Evolutionary conservation across 805 yeast species (phyloP), one percentile per base, ranked within the genome.

Genomic region (Kazachstania psychrophila): DNA sequence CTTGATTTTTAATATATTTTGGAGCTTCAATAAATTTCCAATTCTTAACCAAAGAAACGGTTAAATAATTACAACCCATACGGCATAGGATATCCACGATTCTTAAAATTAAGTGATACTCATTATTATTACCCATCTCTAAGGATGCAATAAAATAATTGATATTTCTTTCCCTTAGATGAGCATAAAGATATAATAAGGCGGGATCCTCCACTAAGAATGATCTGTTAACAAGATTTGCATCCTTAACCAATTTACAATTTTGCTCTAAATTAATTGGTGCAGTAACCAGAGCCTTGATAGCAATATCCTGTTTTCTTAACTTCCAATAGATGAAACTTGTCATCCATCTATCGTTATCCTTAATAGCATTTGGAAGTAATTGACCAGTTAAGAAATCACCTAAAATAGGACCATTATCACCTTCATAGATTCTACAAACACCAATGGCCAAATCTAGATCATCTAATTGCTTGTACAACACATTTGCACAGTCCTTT

Each of bases 21-120:
- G 38, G 29, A 4, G 23, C 23, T 20, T 47, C 45, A 9, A 62
- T 43, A 51, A 86, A 87, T 22, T 61, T 61, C 96, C 96, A 88
- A 41, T 72, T 74, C 33, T 65, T 66, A 2, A 80, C 64, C 31
- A 87, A 55, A 35, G 75, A 69, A 17, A 83, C 52, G 0, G 87
- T 77, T 28, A 89, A 56, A 41, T 77, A 73, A 49, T 88, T 94
- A 60, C 97, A 88, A 0, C 97, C 97, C 95, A 88, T 85, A 39
- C 94, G 66, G 12, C 75, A 68, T 50, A 86, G 83, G 42, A 86
- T 79, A 25, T 70, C 63, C 6, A 82, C 69, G 6, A 79, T 79
- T 43, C 77, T 73, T 10, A 73, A 49, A 12, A 87, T 69, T 49
- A 79, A 77, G 4, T 68, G 64, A 38, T 72, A 74, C 49, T 89